phyloP scores from a whole-genome alignment of 2,329 filamentous ascomycete species.

The Aspergillus tamarii region DNA sequence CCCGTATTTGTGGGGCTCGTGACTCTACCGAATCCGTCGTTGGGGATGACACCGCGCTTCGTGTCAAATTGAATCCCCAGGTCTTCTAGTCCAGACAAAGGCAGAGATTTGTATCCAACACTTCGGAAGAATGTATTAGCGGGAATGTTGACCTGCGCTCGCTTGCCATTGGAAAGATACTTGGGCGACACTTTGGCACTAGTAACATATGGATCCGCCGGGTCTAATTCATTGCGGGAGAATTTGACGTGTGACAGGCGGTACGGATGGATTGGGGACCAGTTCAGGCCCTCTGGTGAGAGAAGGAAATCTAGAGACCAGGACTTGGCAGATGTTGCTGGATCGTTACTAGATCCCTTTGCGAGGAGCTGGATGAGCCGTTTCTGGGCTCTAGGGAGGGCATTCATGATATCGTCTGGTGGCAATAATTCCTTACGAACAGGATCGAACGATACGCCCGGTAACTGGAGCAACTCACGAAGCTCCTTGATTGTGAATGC shows the following conservation, averaged over 20 bases:
- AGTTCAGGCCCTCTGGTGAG: conserved; percentile 72
- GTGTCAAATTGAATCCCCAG: conserved; percentile 79
- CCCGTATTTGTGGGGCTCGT: conserved; percentile 42
- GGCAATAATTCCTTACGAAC: conserved; percentile 70
- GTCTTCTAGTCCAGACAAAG: conserved; percentile 72
- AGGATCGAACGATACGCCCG: conserved; percentile 70
- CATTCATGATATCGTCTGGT: conserved; percentile 58
- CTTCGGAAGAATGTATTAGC: conserved; percentile 82
- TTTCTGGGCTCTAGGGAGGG: conserved; percentile 73
- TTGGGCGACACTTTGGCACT: conserved; percentile 50
- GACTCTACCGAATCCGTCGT: conserved; percentile 79
- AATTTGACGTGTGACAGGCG: conserved; percentile 70
- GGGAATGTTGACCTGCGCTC: conserved; percentile 54
- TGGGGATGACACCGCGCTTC: conserved; percentile 73
- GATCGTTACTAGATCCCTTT: conserved; percentile 67
- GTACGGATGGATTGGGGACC: conserved; percentile 48
- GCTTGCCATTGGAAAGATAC: conserved; percentile 54
- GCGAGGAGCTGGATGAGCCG: conserved; percentile 79
- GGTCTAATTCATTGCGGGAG: conserved; percentile 53
- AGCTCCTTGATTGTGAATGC: conserved; percentile 95
- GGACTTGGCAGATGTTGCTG: conserved; percentile 59
- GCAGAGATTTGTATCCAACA: conserved; percentile 88
- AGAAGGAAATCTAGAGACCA: conserved; percentile 88
- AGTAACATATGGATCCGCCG: conserved; percentile 57
- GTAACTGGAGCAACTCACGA: conserved; percentile 81